These are phyloP conservation scores for Penicillium subrubescens DNA, from an alignment of 495 filamentous ascomycete genomes.

Conservation along the genomic window DNA sequence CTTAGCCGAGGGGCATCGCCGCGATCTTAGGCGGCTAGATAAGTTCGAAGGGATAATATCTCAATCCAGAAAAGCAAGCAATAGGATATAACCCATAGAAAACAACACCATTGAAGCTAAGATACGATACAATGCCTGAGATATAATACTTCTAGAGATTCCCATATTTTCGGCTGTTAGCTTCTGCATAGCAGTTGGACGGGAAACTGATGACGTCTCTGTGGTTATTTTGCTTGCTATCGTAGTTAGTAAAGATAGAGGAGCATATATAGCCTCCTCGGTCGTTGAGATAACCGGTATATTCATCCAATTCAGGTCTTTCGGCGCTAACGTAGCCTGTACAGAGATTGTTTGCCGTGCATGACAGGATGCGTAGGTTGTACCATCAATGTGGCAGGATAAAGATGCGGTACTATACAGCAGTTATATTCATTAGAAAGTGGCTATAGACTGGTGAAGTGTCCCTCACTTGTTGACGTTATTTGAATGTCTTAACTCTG, in stretches of 20 bases:
- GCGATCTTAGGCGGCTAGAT: background rate
- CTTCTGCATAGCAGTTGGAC: background rate
- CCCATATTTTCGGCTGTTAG: background rate
- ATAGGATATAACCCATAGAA: background rate
- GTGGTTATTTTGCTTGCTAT: background rate
- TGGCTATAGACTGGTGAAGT: background rate
- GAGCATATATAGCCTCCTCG: background rate
- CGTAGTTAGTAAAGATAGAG: background rate
- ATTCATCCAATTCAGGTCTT: background rate
- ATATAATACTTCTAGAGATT: background rate
- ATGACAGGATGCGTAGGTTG: background rate
- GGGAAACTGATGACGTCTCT: background rate
- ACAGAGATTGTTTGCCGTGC: background rate
- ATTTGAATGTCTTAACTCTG: background rate
- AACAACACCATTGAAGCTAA: background rate
- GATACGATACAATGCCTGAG: background rate
- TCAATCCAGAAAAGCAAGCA: background rate
- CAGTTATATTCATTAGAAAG: background rate
- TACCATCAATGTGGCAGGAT: background rate
- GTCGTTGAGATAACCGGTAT: background rate
- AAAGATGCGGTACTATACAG: background rate
- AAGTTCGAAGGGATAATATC: background rate
- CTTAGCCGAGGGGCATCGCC: background rate
- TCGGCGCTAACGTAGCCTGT: background rate
- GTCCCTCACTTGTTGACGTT: background rate